These are phyloP conservation scores for Oleoguttula mirabilis DNA, from an alignment of 495 filamentous ascomycete genomes.

Conservation along the genomic window DNA sequence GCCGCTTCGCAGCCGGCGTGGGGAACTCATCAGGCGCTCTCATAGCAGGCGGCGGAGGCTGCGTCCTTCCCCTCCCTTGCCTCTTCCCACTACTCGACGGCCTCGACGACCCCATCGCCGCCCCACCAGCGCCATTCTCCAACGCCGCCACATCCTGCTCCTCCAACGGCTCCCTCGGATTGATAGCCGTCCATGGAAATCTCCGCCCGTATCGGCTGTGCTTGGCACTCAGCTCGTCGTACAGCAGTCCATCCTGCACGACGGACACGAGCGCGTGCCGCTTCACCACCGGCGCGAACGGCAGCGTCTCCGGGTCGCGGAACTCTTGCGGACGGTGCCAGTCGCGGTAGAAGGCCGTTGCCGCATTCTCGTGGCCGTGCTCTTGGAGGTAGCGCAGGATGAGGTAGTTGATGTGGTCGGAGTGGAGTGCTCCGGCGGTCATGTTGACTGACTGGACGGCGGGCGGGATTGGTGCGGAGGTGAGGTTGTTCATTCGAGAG, in stretches of 20 bases:
- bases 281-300: constrained; percentile 29
- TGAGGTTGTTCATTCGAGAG: no score
- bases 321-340: constrained; percentile 23
- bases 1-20: constrained; percentile 17
- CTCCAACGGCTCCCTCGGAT: constrained; percentile 2
- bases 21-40: constrained; percentile 18
- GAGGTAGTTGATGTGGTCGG: constrained; percentile 93
- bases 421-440: constrained; percentile 47
- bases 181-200: constrained; percentile 3
- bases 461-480: no score
- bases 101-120: no score
- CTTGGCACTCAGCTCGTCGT: constrained; percentile 25
- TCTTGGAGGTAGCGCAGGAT: constrained; percentile 75
- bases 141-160: background rate
- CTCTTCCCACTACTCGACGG: constrained; percentile 13
- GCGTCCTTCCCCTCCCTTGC: background rate
- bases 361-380: constrained; percentile 35
- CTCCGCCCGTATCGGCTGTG: constrained; percentile 11
- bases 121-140: constrained; percentile 3
- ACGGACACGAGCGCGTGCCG: constrained; percentile 24
- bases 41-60: constrained; percentile 3
- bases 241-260: constrained; percentile 29
- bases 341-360: constrained; percentile 21
- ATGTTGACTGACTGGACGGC: no score
- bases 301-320: constrained; percentile 26